phyloP scores from a whole-genome alignment of 225 moss, liverwort and hornwort species.

The Rhytidiadelphus loreus region DNA sequence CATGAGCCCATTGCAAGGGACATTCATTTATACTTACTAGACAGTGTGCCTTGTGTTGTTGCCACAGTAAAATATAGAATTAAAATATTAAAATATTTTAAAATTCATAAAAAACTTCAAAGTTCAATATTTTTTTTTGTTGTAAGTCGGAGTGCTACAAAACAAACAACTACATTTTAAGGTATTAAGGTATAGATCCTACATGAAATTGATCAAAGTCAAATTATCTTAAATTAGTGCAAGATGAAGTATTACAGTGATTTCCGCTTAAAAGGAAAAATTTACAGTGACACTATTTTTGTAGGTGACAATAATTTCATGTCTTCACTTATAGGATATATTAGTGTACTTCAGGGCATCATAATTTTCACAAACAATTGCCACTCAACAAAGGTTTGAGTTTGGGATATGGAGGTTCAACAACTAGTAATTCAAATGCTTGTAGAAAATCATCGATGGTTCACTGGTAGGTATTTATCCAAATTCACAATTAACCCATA shows the following conservation, averaged over 20 bases:
- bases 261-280: accelerated
- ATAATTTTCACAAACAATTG: neutral
- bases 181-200: too few relatives aligned
- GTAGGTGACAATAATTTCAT: accelerated
- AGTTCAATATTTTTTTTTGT: too few relatives aligned
- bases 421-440: neutral
- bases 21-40: neutral
- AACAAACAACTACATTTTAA: too few relatives aligned
- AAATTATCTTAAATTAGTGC: neutral
- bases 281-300: neutral
- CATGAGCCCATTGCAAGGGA: neutral
- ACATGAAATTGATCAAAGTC: neutral
- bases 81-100: too few relatives aligned
- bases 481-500: neutral
- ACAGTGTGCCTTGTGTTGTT: too few relatives aligned
- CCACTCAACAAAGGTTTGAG: neutral
- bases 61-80: too few relatives aligned
- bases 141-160: too few relatives aligned
- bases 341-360: too few relatives aligned
- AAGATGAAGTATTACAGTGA: accelerated
- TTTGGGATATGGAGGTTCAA: neutral
- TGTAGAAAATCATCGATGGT: neutral
- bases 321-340: neutral
- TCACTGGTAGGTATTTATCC: neutral
- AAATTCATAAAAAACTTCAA: too few relatives aligned